These are phyloP conservation scores for Camelina hispida DNA, from an alignment of 345 rosid species.

Conservation along the genomic window DNA sequence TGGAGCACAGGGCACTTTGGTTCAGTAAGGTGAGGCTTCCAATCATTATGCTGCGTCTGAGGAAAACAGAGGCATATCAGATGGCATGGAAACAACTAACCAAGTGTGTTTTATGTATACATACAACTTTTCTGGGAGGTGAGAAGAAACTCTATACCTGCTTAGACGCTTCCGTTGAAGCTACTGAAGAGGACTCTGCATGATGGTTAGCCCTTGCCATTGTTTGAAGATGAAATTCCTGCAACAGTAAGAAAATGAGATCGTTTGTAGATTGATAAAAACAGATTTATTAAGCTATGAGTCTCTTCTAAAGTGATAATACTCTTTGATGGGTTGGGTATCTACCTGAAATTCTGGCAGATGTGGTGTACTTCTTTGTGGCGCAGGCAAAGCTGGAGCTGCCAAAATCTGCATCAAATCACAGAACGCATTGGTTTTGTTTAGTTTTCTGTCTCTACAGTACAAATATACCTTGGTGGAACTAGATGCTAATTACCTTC, in stretches of 20 bases:
- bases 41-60: constrained; percentile 52
- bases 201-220: constrained; percentile 78
- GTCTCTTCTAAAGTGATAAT: constrained; percentile 5
- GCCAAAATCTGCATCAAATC: constrained; percentile 66
- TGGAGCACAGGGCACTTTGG: constrained; percentile 83
- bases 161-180: constrained; percentile 72
- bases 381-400: constrained; percentile 65
- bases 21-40: constrained; percentile 76
- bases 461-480: constrained; percentile 3
- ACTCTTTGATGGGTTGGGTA: constrained; percentile 11
- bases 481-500: constrained; percentile 58
- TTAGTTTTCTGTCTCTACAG: background rate
- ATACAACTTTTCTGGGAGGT: background rate
- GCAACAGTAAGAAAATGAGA: constrained; percentile 35
- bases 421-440: constrained; percentile 8
- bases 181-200: constrained; percentile 79
- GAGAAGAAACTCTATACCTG: constrained; percentile 51
- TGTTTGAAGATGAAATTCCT: constrained; percentile 95
- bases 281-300: constrained; percentile 5
- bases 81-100: constrained; percentile 28
- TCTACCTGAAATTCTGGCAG: constrained; percentile 84
- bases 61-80: constrained; percentile 22
- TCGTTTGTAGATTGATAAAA: constrained; percentile 14
- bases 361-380: constrained; percentile 76
- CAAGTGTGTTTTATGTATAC: constrained; percentile 7